Percentiles rank a stretch among this genome's conserved stretches.
Conservation (phyloP, 78 protist species). For the Pigoraptor vietnamica region DNA sequence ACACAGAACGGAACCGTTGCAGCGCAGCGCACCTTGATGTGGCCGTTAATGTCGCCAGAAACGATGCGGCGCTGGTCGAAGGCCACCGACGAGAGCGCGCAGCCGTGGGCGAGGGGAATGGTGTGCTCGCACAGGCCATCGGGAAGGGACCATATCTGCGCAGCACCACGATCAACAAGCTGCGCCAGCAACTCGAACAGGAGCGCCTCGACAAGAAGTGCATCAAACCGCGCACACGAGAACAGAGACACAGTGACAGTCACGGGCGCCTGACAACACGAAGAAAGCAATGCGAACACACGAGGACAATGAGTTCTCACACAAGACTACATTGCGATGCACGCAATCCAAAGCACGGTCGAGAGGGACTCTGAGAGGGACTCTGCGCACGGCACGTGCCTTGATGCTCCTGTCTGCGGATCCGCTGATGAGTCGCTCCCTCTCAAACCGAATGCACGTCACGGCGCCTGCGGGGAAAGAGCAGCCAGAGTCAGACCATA, state of each 20-base stretch:
- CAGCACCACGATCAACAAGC: too few relatives aligned
- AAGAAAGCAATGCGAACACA: too few relatives aligned
- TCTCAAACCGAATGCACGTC: not conserved
- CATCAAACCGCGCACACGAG: not conserved
- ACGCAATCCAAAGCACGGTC: too few relatives aligned
- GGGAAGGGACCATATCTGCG: not conserved
- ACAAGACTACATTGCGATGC: too few relatives aligned
- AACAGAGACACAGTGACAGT: not conserved
- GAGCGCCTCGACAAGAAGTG: not conserved
- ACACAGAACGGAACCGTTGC: not conserved
- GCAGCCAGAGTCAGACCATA: not conserved
- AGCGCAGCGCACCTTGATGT: not conserved
- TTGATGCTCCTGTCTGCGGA: not conserved
- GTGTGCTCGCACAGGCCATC: not conserved
- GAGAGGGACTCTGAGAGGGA: too few relatives aligned
- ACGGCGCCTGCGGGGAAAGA: not conserved
- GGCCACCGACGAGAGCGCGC: not conserved
- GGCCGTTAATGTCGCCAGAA: not conserved
- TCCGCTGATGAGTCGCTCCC: not conserved
- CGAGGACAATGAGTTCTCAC: too few relatives aligned
- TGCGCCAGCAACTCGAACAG: not conserved
- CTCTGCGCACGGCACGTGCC: too few relatives aligned
- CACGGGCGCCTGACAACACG: too few relatives aligned
- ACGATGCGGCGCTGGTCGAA: not conserved
- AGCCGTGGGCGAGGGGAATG: not conserved